A percentile compares a stretch with the other conserved stretches of the same genome.
These are phyloP conservation scores for Russula sp. DNA, from an alignment of 768 basidiomycete genomes.

Conservation along the genomic window DNA sequence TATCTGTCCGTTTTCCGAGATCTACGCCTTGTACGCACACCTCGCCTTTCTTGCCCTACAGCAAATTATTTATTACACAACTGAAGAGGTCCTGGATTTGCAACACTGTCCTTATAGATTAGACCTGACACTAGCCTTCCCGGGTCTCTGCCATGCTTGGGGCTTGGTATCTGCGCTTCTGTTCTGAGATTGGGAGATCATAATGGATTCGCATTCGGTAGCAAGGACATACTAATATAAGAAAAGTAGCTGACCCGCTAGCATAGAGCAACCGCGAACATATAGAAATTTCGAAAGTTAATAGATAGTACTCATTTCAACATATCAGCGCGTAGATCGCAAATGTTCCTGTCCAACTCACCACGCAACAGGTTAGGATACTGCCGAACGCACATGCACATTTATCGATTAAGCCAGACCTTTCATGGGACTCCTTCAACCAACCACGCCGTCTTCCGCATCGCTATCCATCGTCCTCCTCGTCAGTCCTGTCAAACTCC, in stretches of 20 bases:
- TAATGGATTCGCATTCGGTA: neutral
- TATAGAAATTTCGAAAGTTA: neutral
- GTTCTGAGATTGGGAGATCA: neutral
- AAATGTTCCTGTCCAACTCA: neutral
- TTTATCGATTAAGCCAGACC: neutral
- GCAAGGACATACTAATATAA: neutral
- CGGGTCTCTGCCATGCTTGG: neutral
- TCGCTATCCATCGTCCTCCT: slow-evolving; percentile 79
- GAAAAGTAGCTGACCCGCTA: neutral
- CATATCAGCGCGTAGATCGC: neutral
- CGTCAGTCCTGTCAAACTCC: slow-evolving; percentile 34
- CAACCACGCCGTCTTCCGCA: slow-evolving; percentile 44
- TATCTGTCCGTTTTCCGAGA: no score
- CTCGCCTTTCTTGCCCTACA: no score
- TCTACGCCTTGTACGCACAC: no score
- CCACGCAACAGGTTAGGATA: neutral
- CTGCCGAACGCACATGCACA: neutral
- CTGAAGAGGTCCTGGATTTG: no score
- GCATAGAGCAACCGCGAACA: neutral
- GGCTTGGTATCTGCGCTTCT: neutral
- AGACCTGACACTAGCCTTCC: neutral
- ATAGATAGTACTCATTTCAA: neutral
- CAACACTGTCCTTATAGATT: no score
- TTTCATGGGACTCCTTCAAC: neutral
- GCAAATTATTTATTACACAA: no score